phyloP scores from a whole-genome alignment of 306 rosid genomes.

The Quercus alba region DNA sequence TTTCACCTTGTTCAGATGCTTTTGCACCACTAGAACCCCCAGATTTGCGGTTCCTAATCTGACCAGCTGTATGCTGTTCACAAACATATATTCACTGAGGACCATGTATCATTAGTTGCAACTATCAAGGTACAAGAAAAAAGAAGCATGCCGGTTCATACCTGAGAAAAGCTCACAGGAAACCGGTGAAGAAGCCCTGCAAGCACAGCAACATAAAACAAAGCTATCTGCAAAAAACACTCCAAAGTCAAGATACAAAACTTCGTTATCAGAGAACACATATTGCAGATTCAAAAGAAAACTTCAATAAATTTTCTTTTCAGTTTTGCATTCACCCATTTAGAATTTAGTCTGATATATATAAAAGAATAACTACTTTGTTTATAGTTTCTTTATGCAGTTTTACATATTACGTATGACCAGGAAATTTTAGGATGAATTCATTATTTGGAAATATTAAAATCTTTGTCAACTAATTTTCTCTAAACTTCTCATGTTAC shows the following conservation, averaged over 20 bases:
- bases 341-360: background rate
- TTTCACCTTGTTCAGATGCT: constrained; percentile 78
- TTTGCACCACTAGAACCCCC: constrained; percentile 74
- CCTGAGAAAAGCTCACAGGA: constrained; percentile 91
- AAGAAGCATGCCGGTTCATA: constrained; percentile 22
- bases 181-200: constrained; percentile 86
- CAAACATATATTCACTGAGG: constrained; percentile 38
- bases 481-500: background rate
- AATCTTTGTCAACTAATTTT: too few species aligned
- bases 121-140: constrained; percentile 12
- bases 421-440: too few species aligned
- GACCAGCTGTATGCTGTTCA: constrained; percentile 82
- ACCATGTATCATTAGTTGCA: constrained; percentile 9
- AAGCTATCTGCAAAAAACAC: constrained; percentile 61
- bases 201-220: constrained; percentile 85
- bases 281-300: background rate
- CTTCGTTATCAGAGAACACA: background rate
- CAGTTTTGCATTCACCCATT: background rate
- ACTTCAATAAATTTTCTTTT: background rate
- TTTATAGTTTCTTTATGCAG: background rate
- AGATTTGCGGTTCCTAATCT: constrained; percentile 81
- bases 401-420: background rate
- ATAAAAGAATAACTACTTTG: background rate
- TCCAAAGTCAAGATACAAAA: constrained; percentile 31
- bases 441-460: too few species aligned